Base-by-base conservation (phyloP, 805 yeast genomes). In the Komagataella pastoris region DNA sequence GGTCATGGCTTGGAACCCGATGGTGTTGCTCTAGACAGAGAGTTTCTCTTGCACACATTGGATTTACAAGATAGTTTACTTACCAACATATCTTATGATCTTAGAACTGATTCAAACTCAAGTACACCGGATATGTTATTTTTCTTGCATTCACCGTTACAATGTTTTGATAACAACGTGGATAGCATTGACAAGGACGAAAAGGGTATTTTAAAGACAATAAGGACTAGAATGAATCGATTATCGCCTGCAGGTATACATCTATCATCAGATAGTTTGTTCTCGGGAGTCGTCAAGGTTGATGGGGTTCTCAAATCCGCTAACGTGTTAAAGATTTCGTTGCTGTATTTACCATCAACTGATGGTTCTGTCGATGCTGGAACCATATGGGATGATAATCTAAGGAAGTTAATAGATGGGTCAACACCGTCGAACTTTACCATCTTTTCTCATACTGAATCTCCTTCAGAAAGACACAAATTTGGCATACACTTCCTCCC, bases 271-370 rank as follows among this genome's bases (percentile, higher is more conserved):
- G 53, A 63, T 4, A 61, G 64, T 6, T 53, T 72, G 21, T 62
- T 74, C 19, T 61, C 73, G 1, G 76, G 73, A 0, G 60, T 70
- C 1, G 60, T 63, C 24, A 71, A 68, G 54, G 65, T 70, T 4
- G 74, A 75, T 56, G 79, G 80, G 0, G 51, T 72, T 2, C 62
- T 73, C 6, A 64, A 62, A 50, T 65, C 71, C 17, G 78, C 78
- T 0, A 62, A 66, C 12, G 62, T 73, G 0, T 45, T 74, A 6
- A 65, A 70, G 51, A 58, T 75, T 1, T 56, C 71, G 21, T 43
- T 73, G 6, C 54, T 71, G 44, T 66, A 64, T 49, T 51, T 54
- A 7, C 58, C 60, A 30, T 48, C 24, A 7, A 50, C 49, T 6
- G 52, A 49, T 1, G 49, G 51, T 12, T 47, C 56, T 14, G 51